Percentiles rank a stretch among this genome's conserved stretches.
phyloP scores from a whole-genome alignment of 2,329 filamentous ascomycete genomes.

The Trichoderma sp. region DNA sequence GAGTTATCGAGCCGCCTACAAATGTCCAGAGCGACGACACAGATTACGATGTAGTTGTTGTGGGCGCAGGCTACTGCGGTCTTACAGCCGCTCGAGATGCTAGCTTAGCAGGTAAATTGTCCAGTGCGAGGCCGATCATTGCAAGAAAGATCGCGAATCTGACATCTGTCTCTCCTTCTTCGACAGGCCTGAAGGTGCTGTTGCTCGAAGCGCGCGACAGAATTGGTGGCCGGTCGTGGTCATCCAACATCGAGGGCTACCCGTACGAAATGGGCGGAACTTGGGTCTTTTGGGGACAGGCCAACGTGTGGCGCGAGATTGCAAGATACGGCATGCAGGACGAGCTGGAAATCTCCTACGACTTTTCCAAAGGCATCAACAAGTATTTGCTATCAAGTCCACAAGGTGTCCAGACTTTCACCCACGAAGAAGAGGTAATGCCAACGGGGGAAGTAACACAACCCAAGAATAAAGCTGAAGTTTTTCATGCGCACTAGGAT shows the following conservation, averaged over 20 bases:
- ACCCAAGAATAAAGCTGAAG: background rate
- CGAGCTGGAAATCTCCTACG: slow-evolving; percentile 20
- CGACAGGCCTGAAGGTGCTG: slow-evolving; percentile 8
- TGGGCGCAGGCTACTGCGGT: slow-evolving; percentile 22
- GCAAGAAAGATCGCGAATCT: background rate
- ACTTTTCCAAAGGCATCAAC: slow-evolving; percentile 21
- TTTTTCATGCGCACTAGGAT: background rate
- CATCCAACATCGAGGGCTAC: slow-evolving; percentile 20
- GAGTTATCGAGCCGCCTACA: slow-evolving; percentile 19
- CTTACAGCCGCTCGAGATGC: slow-evolving; percentile 23
- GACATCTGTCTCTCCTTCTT: background rate
- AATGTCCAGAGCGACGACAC: slow-evolving; percentile 18
- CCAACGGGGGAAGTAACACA: too few relatives aligned
- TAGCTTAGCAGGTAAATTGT: slow-evolving; percentile 10
- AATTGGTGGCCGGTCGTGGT: slow-evolving; percentile 21
- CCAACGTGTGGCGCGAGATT: slow-evolving; percentile 23
- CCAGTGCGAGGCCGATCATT: too few relatives aligned
- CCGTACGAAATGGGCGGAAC: slow-evolving; percentile 20
- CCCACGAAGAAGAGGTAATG: slow-evolving; percentile 24
- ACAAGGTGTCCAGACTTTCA: slow-evolving; percentile 7
- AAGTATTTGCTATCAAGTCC: slow-evolving; percentile 18
- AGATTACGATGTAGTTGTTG: slow-evolving; percentile 20
- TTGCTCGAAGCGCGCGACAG: slow-evolving; percentile 18
- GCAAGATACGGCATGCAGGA: slow-evolving; percentile 24
- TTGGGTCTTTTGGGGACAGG: slow-evolving; percentile 22